Conservation (phyloP, 805 yeast species). For the Saitoella complicata region DNA sequence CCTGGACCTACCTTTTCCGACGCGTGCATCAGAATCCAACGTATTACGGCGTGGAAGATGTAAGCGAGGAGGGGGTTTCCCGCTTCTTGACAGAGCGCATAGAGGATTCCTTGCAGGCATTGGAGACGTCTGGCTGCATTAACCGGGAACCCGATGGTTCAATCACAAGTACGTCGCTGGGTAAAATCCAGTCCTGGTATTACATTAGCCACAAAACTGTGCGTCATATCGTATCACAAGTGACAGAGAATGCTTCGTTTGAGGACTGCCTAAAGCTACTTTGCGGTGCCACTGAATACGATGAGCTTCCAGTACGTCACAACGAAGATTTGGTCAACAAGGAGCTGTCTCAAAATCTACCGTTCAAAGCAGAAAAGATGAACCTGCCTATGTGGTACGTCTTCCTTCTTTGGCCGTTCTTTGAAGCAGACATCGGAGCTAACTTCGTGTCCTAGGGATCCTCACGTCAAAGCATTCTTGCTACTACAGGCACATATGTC, state of each 20-base stretch:
- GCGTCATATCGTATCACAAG: constrained; percentile 43
- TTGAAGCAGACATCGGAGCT: too few species aligned
- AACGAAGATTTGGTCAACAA: constrained; percentile 78
- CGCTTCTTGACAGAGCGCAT: constrained; percentile 33
- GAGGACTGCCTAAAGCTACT: constrained; percentile 47
- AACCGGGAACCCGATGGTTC: constrained; percentile 7
- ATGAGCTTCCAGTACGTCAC: constrained; percentile 78
- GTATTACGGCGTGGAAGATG: constrained; percentile 59
- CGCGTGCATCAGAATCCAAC: constrained; percentile 66
- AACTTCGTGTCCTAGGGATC: constrained; percentile 28
- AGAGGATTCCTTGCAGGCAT: constrained; percentile 48
- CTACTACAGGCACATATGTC: constrained; percentile 58
- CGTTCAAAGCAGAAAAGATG: constrained; percentile 33
- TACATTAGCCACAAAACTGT: constrained; percentile 84
- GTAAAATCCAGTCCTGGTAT: constrained; percentile 77
- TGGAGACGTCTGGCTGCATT: constrained; percentile 61
- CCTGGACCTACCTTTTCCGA: constrained; percentile 62
- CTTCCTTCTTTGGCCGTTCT: too few species aligned
- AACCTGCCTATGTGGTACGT: constrained; percentile 37
- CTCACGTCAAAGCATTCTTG: constrained; percentile 64
- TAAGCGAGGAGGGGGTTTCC: constrained; percentile 25
- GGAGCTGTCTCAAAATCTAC: constrained; percentile 62
- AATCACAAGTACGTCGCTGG: constrained; percentile 43
- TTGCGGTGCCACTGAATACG: constrained; percentile 61
- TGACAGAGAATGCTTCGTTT: constrained; percentile 31